Evolutionary conservation across 306 rosid genomes (phyloP).

Genomic region (Ammopiptanthus mongolicus): DNA sequence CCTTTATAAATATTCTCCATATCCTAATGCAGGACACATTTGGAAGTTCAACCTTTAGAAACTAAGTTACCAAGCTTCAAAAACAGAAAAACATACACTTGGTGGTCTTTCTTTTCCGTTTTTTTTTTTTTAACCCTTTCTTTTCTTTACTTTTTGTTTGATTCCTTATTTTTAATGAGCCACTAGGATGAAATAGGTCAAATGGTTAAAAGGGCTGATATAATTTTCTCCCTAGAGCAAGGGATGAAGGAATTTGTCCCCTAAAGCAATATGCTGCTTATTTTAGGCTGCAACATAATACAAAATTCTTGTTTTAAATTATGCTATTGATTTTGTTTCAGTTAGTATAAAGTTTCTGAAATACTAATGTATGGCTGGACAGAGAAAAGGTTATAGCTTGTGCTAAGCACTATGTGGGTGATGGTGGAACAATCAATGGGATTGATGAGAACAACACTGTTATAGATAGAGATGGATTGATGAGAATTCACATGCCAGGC

Average conservation of each 20-base stretch:
- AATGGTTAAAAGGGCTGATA: not conserved
- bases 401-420: conserved; percentile 47
- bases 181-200: not conserved
- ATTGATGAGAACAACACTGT: conserved; percentile 35
- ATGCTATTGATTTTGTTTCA: not conserved
- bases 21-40: not conserved
- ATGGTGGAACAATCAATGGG: conserved; percentile 40
- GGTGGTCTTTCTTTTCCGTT: not conserved
- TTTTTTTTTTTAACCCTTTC: not conserved
- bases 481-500: conserved; percentile 38
- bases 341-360: conserved; percentile 19
- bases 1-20: not conserved
- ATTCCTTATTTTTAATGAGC: not conserved
- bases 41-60: not conserved
- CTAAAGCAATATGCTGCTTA: not conserved
- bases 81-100: not conserved
- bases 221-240: not conserved
- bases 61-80: not conserved
- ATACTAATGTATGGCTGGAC: not conserved
- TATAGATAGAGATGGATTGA: conserved; percentile 25
- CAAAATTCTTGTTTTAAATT: not conserved
- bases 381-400: conserved; percentile 35
- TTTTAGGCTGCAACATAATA: not conserved
- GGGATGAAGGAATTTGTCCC: not conserved
- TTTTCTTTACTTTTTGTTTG: not conserved